Evolutionary conservation across 2,329 filamentous ascomycete genomes (phyloP).

Genomic region (Monosporascus sp.): DNA sequence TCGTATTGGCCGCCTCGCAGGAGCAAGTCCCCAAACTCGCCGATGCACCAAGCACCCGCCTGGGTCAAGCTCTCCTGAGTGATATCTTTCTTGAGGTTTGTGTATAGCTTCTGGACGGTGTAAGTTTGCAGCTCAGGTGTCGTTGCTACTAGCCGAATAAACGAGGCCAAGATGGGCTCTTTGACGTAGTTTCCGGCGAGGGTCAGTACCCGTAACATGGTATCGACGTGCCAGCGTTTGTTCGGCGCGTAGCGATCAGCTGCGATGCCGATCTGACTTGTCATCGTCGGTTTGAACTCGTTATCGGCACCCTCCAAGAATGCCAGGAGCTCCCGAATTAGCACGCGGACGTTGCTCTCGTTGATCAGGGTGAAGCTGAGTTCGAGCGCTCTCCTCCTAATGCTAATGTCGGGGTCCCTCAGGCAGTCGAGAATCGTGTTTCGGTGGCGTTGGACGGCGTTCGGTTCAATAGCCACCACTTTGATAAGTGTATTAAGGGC

Average conservation of each 20-base stretch:
- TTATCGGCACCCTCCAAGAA: constrained; percentile 97
- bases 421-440: constrained; percentile 97
- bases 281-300: constrained; percentile 98
- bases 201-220: constrained; percentile 89
- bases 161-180: constrained; percentile 94
- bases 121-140: constrained; percentile 94
- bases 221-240: constrained; percentile 98
- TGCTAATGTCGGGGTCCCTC: constrained; percentile 96
- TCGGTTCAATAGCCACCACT: constrained; percentile 95
- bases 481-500: constrained; percentile 96
- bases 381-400: constrained; percentile 88
- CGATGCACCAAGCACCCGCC: constrained; percentile 94
- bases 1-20: constrained; percentile 86
- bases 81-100: constrained; percentile 88
- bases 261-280: constrained; percentile 93
- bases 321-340: constrained; percentile 87
- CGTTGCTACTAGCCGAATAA: constrained; percentile 90
- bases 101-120: constrained; percentile 90
- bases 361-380: constrained; percentile 98
- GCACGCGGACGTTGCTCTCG: constrained; percentile 87
- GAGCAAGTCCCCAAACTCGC: constrained; percentile 91
- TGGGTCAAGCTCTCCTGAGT: constrained; percentile 94
- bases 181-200: constrained; percentile 96
- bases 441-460: constrained; percentile 91
- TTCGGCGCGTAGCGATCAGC: constrained; percentile 94